A percentile compares a stretch with the other conserved stretches of the same genome.
Conservation (phyloP, 2,329 filamentous ascomycete species). For the Colletotrichum eleusines region DNA sequence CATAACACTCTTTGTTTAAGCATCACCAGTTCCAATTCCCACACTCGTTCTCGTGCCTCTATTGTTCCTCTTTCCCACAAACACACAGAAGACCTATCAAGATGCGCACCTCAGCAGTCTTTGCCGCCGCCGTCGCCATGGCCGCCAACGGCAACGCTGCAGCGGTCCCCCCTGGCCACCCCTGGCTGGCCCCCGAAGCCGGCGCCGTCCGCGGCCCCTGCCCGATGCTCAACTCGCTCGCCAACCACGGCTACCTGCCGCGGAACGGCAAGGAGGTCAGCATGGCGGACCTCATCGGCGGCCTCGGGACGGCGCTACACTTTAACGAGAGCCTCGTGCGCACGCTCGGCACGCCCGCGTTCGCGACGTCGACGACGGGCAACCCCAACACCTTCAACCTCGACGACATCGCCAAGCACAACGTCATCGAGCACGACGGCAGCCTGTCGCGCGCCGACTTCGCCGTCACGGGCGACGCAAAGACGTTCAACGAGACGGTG, state of each 20-base stretch:
- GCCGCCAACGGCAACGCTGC: slow-evolving; percentile 6
- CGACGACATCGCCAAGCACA: slow-evolving; percentile 36
- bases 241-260: slow-evolving; percentile 45
- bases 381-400: slow-evolving; percentile 41
- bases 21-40: neutral
- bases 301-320: slow-evolving; percentile 43
- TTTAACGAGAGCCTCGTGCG: slow-evolving; percentile 37
- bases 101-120: slow-evolving; percentile 34
- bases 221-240: slow-evolving; percentile 46
- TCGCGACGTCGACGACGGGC: slow-evolving; percentile 40
- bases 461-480: slow-evolving; percentile 47
- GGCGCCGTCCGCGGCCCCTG: slow-evolving; percentile 56
- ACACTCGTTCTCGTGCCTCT: neutral
- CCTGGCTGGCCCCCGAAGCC: slow-evolving; percentile 27
- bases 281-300: slow-evolving; percentile 40
- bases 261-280: slow-evolving; percentile 43
- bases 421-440: slow-evolving; percentile 50
- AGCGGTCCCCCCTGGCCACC: slow-evolving; percentile 16
- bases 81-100: neutral
- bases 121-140: slow-evolving; percentile 26
- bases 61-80: neutral
- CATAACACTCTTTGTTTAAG: slow-evolving; percentile 6
- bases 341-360: slow-evolving; percentile 53
- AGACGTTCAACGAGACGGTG: slow-evolving; percentile 47
- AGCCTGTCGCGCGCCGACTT: slow-evolving; percentile 48